Conservation (phyloP, 2,329 filamentous ascomycete species). For the Fusarium albidum region DNA sequence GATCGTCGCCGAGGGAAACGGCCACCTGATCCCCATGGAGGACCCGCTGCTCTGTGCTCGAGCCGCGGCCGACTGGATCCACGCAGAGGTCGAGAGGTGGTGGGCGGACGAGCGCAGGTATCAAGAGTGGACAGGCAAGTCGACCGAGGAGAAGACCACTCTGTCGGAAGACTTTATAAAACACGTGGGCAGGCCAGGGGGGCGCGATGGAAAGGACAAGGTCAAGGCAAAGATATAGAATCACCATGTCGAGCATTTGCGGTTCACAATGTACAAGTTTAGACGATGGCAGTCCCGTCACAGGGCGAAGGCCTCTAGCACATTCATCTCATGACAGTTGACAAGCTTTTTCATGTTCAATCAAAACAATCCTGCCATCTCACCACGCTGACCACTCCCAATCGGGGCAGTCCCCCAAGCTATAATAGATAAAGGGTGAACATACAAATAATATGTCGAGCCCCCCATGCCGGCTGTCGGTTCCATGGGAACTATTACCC, state of each 20-base stretch:
- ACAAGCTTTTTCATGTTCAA: no score
- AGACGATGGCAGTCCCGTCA: neutral
- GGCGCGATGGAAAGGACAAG: constrained; percentile 17
- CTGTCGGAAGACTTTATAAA: constrained; percentile 58
- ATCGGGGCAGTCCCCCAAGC: no score
- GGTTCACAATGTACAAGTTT: neutral
- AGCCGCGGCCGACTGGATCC: constrained; percentile 64
- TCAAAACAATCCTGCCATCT: no score
- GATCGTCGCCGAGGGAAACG: constrained; percentile 69
- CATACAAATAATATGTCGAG: no score
- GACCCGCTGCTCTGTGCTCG: constrained; percentile 72
- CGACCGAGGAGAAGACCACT: constrained; percentile 62
- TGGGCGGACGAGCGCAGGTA: constrained; percentile 64
- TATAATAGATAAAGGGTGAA: no score
- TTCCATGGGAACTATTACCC: no score
- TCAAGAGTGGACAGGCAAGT: constrained; percentile 60
- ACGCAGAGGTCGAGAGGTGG: constrained; percentile 65
- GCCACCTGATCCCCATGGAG: constrained; percentile 89
- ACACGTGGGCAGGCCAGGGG: constrained; percentile 54
- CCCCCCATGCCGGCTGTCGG: no score
- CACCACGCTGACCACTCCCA: no score
- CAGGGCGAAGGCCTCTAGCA: neutral
- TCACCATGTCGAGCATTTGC: neutral
- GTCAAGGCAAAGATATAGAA: constrained; percentile 44
- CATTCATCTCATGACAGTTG: no score